A percentile compares a stretch with the other conserved stretches of the same genome.
Conservation (phyloP, 345 rosid genomes). For the Abelmoschus esculentus region DNA sequence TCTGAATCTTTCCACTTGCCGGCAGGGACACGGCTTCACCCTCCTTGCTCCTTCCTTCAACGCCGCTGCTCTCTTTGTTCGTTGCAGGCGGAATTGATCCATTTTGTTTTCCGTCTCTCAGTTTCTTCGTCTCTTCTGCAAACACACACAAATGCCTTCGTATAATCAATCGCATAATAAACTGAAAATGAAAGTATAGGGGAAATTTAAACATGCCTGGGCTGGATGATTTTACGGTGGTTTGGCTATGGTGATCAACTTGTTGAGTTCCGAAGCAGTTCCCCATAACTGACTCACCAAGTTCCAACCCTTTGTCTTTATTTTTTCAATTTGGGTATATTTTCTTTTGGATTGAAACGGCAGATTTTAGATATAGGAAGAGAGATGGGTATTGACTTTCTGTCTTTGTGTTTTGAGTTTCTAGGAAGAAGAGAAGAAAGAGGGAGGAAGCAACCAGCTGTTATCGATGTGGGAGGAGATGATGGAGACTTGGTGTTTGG, state of each 20-base stretch:
- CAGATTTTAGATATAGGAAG: neutral
- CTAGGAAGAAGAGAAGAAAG: slow-evolving; percentile 16
- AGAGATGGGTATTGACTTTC: neutral
- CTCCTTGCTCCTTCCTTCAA: neutral
- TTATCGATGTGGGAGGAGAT: neutral
- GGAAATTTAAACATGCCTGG: neutral
- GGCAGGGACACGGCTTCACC: neutral
- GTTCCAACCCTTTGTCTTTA: neutral
- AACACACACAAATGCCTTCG: neutral
- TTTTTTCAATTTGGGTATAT: neutral
- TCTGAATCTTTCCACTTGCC: slow-evolving; percentile 11
- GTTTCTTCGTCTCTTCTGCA: neutral
- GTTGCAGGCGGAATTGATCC: neutral
- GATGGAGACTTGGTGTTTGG: neutral
- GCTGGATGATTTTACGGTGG: slow-evolving; percentile 1
- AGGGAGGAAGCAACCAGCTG: neutral
- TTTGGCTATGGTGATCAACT: slow-evolving; percentile 8
- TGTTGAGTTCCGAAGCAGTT: slow-evolving; percentile 10
- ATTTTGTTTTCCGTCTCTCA: neutral
- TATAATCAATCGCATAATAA: neutral
- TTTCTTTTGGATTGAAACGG: neutral
- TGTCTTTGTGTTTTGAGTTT: neutral
- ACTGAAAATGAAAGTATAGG: too few species aligned
- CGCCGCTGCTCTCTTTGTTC: neutral
- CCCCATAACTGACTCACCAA: neutral